These are phyloP conservation scores for Solanum gandarillasii DNA, from an alignment of 257 asterid species.

Conservation along the genomic window DNA sequence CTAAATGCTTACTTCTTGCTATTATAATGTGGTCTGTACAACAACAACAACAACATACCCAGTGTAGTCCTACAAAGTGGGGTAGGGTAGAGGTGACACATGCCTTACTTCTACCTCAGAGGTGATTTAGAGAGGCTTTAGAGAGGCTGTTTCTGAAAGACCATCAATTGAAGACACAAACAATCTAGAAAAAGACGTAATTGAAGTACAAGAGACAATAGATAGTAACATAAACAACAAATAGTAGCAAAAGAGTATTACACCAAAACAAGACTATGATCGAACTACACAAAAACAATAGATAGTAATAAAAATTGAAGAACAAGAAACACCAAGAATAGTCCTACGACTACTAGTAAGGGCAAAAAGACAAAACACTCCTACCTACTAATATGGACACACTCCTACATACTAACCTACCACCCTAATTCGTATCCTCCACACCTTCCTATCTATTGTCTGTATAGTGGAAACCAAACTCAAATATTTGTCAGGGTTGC, in stretches of 20 bases:
- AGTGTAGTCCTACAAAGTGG: neutral
- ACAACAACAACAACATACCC: neutral
- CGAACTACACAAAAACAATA: neutral
- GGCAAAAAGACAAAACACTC: neutral
- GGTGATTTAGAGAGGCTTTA: neutral
- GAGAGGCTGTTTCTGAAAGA: neutral
- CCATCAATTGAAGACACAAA: neutral
- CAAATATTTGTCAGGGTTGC: neutral
- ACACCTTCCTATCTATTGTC: neutral
- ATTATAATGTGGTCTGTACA: neutral
- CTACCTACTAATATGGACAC: neutral
- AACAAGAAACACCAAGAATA: neutral
- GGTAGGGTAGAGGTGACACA: neutral
- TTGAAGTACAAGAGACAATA: neutral
- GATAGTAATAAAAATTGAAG: neutral
- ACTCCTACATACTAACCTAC: neutral
- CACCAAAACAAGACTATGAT: neutral
- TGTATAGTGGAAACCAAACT: neutral
- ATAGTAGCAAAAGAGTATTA: neutral
- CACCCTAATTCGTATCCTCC: neutral
- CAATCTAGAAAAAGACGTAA: neutral
- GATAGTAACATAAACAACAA: neutral
- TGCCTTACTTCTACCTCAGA: neutral
- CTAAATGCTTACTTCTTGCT: neutral
- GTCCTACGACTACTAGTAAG: neutral